Conservation (phyloP, 345 rosid species). For the Durio zibethinus region DNA sequence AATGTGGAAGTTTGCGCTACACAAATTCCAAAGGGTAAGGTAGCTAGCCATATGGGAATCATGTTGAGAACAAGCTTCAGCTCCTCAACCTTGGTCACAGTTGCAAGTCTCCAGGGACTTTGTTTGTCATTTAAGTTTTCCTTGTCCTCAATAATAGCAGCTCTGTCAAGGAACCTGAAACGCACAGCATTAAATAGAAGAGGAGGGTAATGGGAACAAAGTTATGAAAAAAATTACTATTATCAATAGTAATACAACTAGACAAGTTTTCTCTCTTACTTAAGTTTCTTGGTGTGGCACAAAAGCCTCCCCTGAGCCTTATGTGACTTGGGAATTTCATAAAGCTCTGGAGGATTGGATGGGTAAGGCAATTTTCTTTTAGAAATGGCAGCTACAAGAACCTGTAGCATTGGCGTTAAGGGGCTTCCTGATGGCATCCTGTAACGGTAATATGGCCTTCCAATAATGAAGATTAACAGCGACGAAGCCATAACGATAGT, state of each 20-base stretch:
- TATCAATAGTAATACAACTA: no score
- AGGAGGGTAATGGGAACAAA: background rate
- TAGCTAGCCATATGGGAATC: conserved; percentile 78
- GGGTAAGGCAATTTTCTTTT: conserved; percentile 68
- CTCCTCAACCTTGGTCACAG: conserved; percentile 81
- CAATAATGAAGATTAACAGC: conserved; percentile 51
- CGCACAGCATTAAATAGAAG: background rate
- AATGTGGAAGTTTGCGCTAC: conserved; percentile 76
- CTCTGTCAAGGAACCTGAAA: conserved; percentile 85
- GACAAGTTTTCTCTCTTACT: conserved; percentile 35
- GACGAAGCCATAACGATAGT: conserved; percentile 59
- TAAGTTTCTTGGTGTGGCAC: conserved; percentile 57
- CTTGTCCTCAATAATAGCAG: conserved; percentile 52
- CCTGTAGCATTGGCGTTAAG: conserved; percentile 73
- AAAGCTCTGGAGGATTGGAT: conserved; percentile 41
- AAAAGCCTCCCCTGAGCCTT: conserved; percentile 51
- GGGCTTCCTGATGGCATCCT: conserved; percentile 69
- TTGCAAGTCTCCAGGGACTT: conserved; percentile 68
- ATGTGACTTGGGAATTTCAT: conserved; percentile 43
- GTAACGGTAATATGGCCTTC: conserved; percentile 70
- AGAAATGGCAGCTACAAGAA: conserved; percentile 63
- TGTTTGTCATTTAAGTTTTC: conserved; percentile 36
- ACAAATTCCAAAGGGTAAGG: conserved; percentile 70
- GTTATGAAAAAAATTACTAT: background rate
- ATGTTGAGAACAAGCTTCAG: conserved; percentile 77